Percentiles rank a stretch among this genome's conserved stretches.
Evolutionary conservation across 176 grass and related monocot genomes (phyloP).

Genomic region (Lolium rigidum): DNA sequence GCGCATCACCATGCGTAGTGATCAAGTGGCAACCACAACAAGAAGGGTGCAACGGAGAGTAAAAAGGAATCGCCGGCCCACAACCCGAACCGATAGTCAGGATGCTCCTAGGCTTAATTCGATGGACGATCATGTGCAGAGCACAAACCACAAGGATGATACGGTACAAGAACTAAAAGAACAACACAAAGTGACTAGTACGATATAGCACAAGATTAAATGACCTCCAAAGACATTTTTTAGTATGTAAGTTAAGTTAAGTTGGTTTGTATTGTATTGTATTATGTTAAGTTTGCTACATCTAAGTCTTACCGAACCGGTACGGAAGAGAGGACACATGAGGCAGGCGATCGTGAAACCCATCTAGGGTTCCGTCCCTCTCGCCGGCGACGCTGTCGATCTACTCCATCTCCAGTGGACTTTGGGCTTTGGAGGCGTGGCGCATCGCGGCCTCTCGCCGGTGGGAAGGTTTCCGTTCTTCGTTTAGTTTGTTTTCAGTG

Average conservation of each 20-base stretch:
- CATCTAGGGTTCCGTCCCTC: too few relatives aligned
- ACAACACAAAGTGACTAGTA: neutral
- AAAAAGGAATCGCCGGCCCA: neutral
- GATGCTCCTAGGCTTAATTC: neutral
- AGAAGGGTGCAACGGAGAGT: neutral
- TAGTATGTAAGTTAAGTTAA: neutral
- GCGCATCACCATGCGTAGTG: neutral
- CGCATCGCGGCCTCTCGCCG: too few relatives aligned
- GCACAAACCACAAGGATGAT: neutral
- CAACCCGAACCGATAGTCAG: neutral
- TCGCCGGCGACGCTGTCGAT: too few relatives aligned
- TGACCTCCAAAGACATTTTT: neutral
- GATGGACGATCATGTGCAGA: neutral
- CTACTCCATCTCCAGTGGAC: too few relatives aligned
- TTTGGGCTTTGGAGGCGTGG: too few relatives aligned
- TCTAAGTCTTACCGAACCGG: too few relatives aligned
- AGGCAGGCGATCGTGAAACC: too few relatives aligned
- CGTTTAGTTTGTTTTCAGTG: too few relatives aligned
- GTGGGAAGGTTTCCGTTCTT: too few relatives aligned
- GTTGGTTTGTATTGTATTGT: neutral
- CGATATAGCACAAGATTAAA: neutral
- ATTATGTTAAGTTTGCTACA: neutral
- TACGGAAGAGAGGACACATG: too few relatives aligned
- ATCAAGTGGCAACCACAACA: neutral
- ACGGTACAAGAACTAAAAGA: neutral